Base-by-base conservation (phyloP, 139 green algal genomes). In the Ettlia oleoabundans region DNA sequence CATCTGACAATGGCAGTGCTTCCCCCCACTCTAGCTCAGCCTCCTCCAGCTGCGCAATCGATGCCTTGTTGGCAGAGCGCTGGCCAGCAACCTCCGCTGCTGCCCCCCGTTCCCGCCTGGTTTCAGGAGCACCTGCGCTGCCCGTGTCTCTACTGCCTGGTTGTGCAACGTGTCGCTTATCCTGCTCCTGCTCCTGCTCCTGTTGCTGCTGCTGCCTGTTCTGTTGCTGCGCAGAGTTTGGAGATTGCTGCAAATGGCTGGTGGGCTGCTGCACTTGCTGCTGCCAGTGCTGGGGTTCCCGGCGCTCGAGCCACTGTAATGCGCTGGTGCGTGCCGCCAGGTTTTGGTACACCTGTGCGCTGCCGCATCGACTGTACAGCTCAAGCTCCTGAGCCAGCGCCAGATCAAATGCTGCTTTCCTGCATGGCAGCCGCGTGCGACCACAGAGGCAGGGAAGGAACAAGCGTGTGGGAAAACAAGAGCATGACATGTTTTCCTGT, bases 341-440 rank as follows among this genome's bases (percentile, higher is more conserved):
- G 53, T 80, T 80, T 30, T 55, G 52, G 13, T 80, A 80, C 35
- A 80, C 53, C 53, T 51, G 32, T 3, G 73, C 28, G 35, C 73
- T 68, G 43, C 53, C 37, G 53, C 73, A 80, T 6, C 73, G 58
- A 0, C 35, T 26, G 18, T 32, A 80, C 24, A 80, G 35, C 13
- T 68, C 73, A 1, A n/a, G 37, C 53, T 80, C 73, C 24, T 80
- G 73, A 6, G 73, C 73, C 24, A 53, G 53, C 0, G 73, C 73
- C 1, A 35, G 52, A 1, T 53, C 73, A 47, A 64, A 80, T 0
- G 73, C 73, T 22, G 9, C 73, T 24, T 38, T 51, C 53, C 53
- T 78, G 71, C 47, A 58, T 22, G 42, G n/a, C n/a, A n/a, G n/a
- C n/a, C n/a, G n/a, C n/a, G n/a, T n/a, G n/a, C n/a, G n/a, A n/a